Conservation (phyloP, 495 filamentous ascomycete genomes). For the Friedmanniomyces endolithicus region DNA sequence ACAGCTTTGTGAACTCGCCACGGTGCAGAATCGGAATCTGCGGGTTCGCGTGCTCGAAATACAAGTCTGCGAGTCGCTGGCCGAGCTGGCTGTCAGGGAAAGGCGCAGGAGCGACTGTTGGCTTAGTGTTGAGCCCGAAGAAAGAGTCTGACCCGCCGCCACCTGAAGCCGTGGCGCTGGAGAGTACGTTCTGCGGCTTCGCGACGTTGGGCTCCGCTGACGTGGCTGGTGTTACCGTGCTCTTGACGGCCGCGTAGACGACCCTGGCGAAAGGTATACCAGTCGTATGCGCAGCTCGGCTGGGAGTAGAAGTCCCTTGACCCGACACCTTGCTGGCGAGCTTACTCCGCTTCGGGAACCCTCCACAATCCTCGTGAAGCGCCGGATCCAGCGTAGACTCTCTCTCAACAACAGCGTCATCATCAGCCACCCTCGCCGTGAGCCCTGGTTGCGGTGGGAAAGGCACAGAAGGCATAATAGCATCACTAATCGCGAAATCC, state of each 20-base stretch:
- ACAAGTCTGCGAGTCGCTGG: conserved; percentile 59
- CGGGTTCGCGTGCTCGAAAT: conserved; percentile 91
- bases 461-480: conserved; percentile 32
- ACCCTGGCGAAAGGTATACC: conserved; percentile 91
- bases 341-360: conserved; percentile 55
- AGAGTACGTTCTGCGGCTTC: conserved; percentile 7
- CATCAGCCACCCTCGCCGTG: neutral
- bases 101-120: conserved; percentile 69
- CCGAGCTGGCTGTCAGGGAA: conserved; percentile 71
- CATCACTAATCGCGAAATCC: conserved; percentile 51
- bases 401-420: neutral
- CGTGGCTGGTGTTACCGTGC: conserved; percentile 45
- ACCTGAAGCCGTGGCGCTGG: conserved; percentile 31
- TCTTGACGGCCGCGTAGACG: conserved; percentile 88
- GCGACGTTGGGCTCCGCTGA: conserved; percentile 47
- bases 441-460: conserved; percentile 3
- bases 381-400: conserved; percentile 20
- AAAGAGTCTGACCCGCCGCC: conserved; percentile 64
- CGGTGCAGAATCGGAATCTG: conserved; percentile 88
- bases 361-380: conserved; percentile 37
- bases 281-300: conserved; percentile 73
- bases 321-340: conserved; percentile 68
- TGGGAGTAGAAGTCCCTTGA: conserved; percentile 60
- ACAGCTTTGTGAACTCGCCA: conserved; percentile 71
- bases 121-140: conserved; percentile 84